These are phyloP conservation scores for Alternaria viburni DNA, from an alignment of 2,329 filamentous ascomycete species.

Conservation along the genomic window DNA sequence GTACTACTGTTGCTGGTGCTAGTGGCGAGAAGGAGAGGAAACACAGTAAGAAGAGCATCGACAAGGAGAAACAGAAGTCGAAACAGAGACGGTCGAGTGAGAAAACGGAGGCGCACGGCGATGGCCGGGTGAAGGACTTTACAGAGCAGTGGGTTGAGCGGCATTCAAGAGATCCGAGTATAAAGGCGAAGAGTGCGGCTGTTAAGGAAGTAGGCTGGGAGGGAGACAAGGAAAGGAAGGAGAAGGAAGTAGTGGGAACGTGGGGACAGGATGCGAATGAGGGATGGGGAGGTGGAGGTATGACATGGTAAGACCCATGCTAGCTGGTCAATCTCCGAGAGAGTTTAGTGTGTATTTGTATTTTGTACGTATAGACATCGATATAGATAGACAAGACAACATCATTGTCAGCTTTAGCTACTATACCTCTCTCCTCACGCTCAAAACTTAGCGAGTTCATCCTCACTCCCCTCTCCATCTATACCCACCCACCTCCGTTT, in stretches of 20 bases:
- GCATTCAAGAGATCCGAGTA: conserved; percentile 17
- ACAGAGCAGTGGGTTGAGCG: conserved; percentile 31
- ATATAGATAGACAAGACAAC: background rate
- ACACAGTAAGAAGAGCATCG: background rate
- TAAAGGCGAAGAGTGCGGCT: background rate
- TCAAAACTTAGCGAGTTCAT: conserved; percentile 31
- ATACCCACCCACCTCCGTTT: conserved; percentile 1
- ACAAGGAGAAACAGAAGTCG: background rate
- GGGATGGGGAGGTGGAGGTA: background rate
- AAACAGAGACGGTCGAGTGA: background rate
- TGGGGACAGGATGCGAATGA: background rate
- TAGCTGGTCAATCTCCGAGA: no score
- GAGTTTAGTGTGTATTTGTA: background rate
- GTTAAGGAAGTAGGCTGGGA: background rate
- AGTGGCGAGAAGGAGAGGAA: background rate
- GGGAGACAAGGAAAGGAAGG: background rate
- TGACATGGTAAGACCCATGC: background rate
- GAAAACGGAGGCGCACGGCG: conserved; percentile 3
- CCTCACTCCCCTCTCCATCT: conserved; percentile 21
- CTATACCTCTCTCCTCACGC: background rate
- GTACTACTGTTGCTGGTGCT: background rate
- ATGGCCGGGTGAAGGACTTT: conserved; percentile 10
- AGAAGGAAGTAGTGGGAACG: background rate
- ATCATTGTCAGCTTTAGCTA: background rate
- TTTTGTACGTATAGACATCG: background rate